phyloP scores from a whole-genome alignment of 768 basidiomycete genomes.

The Porpolomopsis calyptriformis region DNA sequence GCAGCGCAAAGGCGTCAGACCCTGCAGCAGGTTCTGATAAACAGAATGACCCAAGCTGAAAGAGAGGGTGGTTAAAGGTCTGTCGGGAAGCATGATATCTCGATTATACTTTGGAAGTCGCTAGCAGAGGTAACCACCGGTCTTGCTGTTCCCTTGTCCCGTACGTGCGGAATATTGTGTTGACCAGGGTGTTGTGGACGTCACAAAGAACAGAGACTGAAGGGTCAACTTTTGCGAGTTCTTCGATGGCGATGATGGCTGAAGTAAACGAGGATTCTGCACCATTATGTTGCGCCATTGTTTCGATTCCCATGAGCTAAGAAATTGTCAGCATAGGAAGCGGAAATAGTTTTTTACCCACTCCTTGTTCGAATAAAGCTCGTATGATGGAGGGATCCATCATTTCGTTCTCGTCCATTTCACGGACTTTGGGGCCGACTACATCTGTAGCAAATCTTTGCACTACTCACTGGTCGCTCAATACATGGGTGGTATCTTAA shows the following conservation, averaged over 20 bases:
- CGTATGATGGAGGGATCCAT: conserved; percentile 87
- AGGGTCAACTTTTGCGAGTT: conserved; percentile 92
- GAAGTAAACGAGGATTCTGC: conserved; percentile 87
- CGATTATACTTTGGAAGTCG: conserved; percentile 58
- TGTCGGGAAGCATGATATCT: not conserved
- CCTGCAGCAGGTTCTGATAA: conserved; percentile 88
- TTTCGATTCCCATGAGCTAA: conserved; percentile 98
- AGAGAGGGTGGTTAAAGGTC: not conserved
- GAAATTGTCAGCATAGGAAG: not conserved
- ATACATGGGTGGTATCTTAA: conserved; percentile 2
- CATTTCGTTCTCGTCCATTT: conserved; percentile 95
- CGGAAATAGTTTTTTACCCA: conserved; percentile 28
- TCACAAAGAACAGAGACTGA: conserved; percentile 95
- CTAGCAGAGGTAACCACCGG: conserved; percentile 78
- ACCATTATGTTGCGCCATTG: conserved; percentile 70
- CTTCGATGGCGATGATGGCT: conserved; percentile 94
- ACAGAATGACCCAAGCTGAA: conserved; percentile 90
- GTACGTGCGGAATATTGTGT: conserved; percentile 84
- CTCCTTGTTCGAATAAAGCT: conserved; percentile 90
- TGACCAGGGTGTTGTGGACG: conserved; percentile 97
- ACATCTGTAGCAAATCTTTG: conserved; percentile 83
- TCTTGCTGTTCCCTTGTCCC: conserved; percentile 77
- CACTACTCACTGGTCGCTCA: conserved; percentile 33
- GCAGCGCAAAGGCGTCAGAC: conserved; percentile 93
- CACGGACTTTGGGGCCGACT: conserved; percentile 80